Percentiles rank a stretch among this genome's conserved stretches.
Conservation (phyloP, 1,284 basidiomycete genomes). For the Apiotrichum montevideense region DNA sequence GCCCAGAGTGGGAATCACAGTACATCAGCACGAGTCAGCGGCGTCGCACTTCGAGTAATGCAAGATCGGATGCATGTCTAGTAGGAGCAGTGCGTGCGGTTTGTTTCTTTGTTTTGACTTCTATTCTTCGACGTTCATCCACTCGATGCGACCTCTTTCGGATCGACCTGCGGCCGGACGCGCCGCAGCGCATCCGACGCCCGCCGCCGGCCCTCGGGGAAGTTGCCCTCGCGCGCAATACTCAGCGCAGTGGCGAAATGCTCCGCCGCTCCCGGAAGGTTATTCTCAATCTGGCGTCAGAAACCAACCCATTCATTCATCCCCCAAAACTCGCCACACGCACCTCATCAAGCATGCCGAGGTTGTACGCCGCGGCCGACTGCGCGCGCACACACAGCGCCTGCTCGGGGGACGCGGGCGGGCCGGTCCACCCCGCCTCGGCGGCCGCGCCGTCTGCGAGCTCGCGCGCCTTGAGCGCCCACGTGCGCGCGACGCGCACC, state of each 20-base stretch:
- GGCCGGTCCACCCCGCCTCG: constrained; percentile 12
- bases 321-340: constrained; percentile 13
- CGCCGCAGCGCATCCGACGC: constrained; percentile 35
- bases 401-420: constrained; percentile 16
- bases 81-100: too few relatives aligned
- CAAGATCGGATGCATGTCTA: too few relatives aligned
- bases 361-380: constrained; percentile 39
- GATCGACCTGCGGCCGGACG: not conserved
- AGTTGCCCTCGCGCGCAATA: constrained; percentile 31
- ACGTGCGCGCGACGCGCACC: constrained; percentile 36
- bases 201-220: constrained; percentile 37
- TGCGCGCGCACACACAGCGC: constrained; percentile 34
- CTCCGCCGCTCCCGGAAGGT: constrained; percentile 24
- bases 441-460: constrained; percentile 32
- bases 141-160: too few relatives aligned
- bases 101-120: too few relatives aligned
- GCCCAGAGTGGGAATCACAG: too few relatives aligned
- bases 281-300: constrained; percentile 32
- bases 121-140: too few relatives aligned
- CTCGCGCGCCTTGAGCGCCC: constrained; percentile 40
- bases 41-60: too few relatives aligned
- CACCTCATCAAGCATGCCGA: constrained; percentile 46
- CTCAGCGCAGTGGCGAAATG: constrained; percentile 30
- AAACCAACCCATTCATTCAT: too few relatives aligned
- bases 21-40: too few relatives aligned